Percentiles rank a stretch among this genome's conserved stretches.
These are phyloP conservation scores for Yamadazyma triangularis DNA, from an alignment of 1,139 yeast species.

Conservation along the genomic window DNA sequence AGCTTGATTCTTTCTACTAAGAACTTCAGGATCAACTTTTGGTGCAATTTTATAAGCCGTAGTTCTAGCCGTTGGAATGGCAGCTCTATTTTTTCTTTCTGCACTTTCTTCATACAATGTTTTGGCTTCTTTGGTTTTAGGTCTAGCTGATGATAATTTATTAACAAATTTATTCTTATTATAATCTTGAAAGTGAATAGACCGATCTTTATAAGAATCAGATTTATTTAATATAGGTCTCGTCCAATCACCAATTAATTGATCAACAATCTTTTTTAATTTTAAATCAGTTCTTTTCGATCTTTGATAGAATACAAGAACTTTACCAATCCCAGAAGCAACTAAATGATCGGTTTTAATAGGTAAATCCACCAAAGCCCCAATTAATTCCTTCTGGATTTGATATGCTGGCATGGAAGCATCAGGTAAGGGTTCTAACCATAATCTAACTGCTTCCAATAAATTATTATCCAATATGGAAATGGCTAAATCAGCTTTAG, in stretches of 20 bases:
- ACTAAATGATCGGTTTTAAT: conserved; percentile 93
- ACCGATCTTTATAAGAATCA: conserved; percentile 88
- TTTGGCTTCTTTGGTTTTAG: conserved; percentile 40
- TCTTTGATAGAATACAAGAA: conserved; percentile 88
- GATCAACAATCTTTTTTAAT: conserved; percentile 84
- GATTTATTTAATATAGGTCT: conserved; percentile 96
- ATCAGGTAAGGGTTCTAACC: conserved; percentile 98
- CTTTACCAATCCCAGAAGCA: conserved; percentile 92
- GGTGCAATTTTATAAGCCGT: conserved; percentile 93
- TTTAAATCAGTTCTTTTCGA: conserved; percentile 84
- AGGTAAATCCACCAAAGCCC: conserved; percentile 72
- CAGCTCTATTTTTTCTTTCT: conserved; percentile 89
- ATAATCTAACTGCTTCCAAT: conserved; percentile 87
- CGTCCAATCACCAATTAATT: conserved; percentile 94
- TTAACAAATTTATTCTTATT: conserved; percentile 54
- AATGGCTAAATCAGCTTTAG: conserved; percentile 84
- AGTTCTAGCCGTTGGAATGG: conserved; percentile 86
- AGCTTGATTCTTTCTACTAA: conserved; percentile 28
- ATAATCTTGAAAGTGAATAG: conserved; percentile 66
- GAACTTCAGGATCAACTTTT: conserved; percentile 50
- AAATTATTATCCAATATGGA: conserved; percentile 91
- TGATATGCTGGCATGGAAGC: conserved; percentile 96
- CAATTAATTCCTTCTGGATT: conserved; percentile 83
- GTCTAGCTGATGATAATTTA: conserved; percentile 38
- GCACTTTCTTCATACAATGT: conserved; percentile 85